Conservation (phyloP, 805 yeast genomes). For the Myxozyma nipponensis region DNA sequence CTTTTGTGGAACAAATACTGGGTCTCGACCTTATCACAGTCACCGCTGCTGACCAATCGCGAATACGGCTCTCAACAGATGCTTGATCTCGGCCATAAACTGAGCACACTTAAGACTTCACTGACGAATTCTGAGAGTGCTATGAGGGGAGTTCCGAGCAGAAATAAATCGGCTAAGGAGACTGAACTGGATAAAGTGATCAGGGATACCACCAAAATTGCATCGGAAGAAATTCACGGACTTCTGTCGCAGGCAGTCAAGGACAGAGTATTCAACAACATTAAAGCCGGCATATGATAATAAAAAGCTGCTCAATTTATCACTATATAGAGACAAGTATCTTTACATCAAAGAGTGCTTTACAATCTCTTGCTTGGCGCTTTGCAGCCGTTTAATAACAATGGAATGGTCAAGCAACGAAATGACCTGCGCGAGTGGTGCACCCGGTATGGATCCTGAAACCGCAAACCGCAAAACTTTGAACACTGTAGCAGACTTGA, state of each 20-base stretch:
- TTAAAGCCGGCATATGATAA: slow-evolving; percentile 8
- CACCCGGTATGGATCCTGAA: slow-evolving; percentile 23
- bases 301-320: neutral
- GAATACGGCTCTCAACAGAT: slow-evolving; percentile 33
- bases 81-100: slow-evolving; percentile 32
- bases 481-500: slow-evolving; percentile 9
- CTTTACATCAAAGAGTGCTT: neutral
- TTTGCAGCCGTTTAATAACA: slow-evolving; percentile 9
- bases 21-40: slow-evolving; percentile 42
- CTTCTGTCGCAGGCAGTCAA: slow-evolving; percentile 30
- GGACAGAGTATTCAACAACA: slow-evolving; percentile 24
- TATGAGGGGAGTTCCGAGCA: slow-evolving; percentile 7
- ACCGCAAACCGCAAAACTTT: slow-evolving; percentile 24
- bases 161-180: slow-evolving; percentile 4
- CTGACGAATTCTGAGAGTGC: neutral
- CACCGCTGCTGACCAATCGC: slow-evolving; percentile 29
- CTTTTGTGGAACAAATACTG: slow-evolving; percentile 47
- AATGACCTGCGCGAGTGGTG: slow-evolving; percentile 20
- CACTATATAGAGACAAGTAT: neutral
- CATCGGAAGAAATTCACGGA: slow-evolving; percentile 32
- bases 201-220: slow-evolving; percentile 25
- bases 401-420: slow-evolving; percentile 13
- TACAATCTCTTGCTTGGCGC: neutral
- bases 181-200: slow-evolving; percentile 22
- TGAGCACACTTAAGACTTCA: slow-evolving; percentile 3